phyloP scores from a whole-genome alignment of 169 alveolate species.

The Cryptosporidium ryanae region DNA sequence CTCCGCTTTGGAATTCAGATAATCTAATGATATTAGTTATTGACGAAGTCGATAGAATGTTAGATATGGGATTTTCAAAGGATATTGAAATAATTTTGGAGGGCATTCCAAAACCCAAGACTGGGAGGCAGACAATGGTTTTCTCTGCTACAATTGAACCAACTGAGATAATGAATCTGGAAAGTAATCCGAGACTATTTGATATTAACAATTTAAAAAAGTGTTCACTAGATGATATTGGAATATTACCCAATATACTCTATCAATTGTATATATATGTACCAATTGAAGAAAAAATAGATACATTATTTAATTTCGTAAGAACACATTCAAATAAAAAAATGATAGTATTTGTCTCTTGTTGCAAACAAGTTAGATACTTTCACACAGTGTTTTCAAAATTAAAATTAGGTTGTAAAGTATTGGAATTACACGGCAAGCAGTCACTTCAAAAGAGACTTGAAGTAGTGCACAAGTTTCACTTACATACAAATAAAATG shows the following conservation, averaged over 20 bases:
- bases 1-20: conserved; percentile 88
- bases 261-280: conserved; percentile 88
- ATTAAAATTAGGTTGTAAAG: conserved; percentile 75
- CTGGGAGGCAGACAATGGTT: conserved; percentile 86
- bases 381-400: conserved; percentile 42
- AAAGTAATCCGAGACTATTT: conserved; percentile 78
- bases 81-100: conserved; percentile 86
- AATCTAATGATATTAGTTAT: conserved; percentile 86
- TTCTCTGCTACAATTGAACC: conserved; percentile 93
- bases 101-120: conserved; percentile 82
- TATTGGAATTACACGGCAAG: conserved; percentile 81
- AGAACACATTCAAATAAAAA: conserved; percentile 90
- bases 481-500: conserved; percentile 14
- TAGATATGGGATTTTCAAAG: conserved; percentile 92
- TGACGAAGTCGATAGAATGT: conserved; percentile 87
- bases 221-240: conserved; percentile 50
- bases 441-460: conserved; percentile 72
- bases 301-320: conserved; percentile 91
- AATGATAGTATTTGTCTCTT: conserved; percentile 90
- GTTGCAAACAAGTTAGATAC: conserved; percentile 93
- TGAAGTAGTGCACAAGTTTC: conserved; percentile 48
- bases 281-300: conserved; percentile 89
- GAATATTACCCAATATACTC: conserved; percentile 76
- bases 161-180: conserved; percentile 71
- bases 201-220: conserved; percentile 72